Base-by-base conservation (phyloP, 1,139 yeast genomes). In the Hyphopichia wangnamkhiaoensis region DNA sequence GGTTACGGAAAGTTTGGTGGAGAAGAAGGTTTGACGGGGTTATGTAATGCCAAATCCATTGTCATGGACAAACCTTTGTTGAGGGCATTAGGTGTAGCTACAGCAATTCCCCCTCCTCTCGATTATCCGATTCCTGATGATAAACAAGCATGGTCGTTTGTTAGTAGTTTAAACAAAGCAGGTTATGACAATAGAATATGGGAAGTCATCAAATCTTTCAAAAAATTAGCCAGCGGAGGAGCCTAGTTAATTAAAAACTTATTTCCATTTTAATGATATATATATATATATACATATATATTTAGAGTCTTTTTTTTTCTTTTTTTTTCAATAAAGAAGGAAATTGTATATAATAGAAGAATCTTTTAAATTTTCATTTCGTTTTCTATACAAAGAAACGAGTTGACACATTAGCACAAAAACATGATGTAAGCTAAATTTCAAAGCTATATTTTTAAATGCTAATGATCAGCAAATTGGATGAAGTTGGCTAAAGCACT, bases 1-100 rank as follows among this genome's bases (percentile, higher is more conserved):
- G 98, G 98, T 0, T 93, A 89, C 56, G 98, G 98, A 39, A 91
- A 90, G 59, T 93, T 93, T 67, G 96, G 96, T 21, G 98, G 98
- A 29, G 95, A 85, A 58, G 98, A 93, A 70, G 98, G 98, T 1
- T 70, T 93, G 28, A 78, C 89, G 32, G 98, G 96, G 0, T 70
- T 93, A 33, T 91, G 98, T 59, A 74, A 81, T 42, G 86, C 89
- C 39, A 93, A 93, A 58, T 82, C 94, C 33, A 78, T 93, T 4
- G 90, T 96, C 42, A 84, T 79, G 71, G 98, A 93, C 62, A 82
- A 79, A 48, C 78, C 85, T 29, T 80, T 93, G 23, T 79, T 88
- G 49, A 53, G 77, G 40, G 55, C 64, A 39, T 50, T 72, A 14
- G 77, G 78, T 1, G 73, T 93, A 14, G 83, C 93, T 5, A 86